A percentile compares a stretch with the other conserved stretches of the same genome.
These are phyloP conservation scores for Starmera caribaea DNA, from an alignment of 805 yeast genomes.

Conservation along the genomic window DNA sequence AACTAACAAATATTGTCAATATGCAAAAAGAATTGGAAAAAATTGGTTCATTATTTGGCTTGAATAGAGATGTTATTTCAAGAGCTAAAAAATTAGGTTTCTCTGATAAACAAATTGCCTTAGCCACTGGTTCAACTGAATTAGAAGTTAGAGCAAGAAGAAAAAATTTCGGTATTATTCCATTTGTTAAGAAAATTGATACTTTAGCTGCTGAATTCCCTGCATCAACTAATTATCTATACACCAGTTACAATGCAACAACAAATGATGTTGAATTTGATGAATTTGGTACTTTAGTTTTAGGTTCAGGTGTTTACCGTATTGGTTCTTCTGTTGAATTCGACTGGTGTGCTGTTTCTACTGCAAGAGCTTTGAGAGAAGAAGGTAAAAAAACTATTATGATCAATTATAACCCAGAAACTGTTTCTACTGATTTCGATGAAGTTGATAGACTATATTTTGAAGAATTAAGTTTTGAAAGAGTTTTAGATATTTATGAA, in stretches of 20 bases:
- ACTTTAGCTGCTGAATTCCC: conserved; percentile 99
- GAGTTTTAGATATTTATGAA: conserved; percentile 96
- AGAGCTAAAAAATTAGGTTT: conserved; percentile 91
- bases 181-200: conserved; percentile 94
- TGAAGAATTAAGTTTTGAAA: conserved; percentile 90
- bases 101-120: conserved; percentile 87
- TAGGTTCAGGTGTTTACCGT: conserved; percentile 98
- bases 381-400: conserved; percentile 84
- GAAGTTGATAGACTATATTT: conserved; percentile 96
- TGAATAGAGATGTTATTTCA: conserved; percentile 60
- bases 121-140: conserved; percentile 65
- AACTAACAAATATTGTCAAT: conserved; percentile 85
- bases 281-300: conserved; percentile 87
- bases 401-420: conserved; percentile 98
- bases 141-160: conserved; percentile 75
- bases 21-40: conserved; percentile 75
- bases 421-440: conserved; percentile 96
- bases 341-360: conserved; percentile 98
- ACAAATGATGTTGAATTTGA: conserved; percentile 75
- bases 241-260: conserved; percentile 92
- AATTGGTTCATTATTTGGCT: conserved; percentile 44
- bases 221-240: conserved; percentile 89
- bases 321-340: conserved; percentile 98
- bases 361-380: conserved; percentile 88
- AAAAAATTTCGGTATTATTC: conserved; percentile 69